Evolutionary conservation across 805 yeast species (phyloP), one percentile per base, ranked within the genome.

Genomic region (Debaryomyces prosopidis): DNA sequence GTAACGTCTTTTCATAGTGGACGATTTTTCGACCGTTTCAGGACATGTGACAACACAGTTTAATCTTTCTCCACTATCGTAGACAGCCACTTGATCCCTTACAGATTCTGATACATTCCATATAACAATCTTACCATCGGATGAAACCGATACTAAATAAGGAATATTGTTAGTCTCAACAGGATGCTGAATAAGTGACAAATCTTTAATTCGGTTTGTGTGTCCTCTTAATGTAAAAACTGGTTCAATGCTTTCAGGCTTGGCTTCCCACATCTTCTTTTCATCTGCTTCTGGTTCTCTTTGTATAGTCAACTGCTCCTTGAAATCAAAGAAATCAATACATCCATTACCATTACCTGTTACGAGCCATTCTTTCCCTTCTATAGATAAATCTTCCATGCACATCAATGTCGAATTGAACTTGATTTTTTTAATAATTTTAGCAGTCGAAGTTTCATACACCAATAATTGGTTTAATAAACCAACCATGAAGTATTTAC

Each of bases 41-140:
- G 85, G 81, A 42, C 87, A 81, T 2, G 87, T 77, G 11, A 85
- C 78, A 17, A 90, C 83, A 68, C 97, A 92, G 63, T 89, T 92
- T 50, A 94, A 76, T 58, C 99, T 77, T 67, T 94, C 98, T 10
- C 95, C 96, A 16, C 92, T 79, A 51, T 85, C 89, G 62, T 90
- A 92, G 3, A 89, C 94, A 0, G 97, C 97, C 18, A 90, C 78
- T 63, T 90, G 96, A 57, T 88, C 95, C 55, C 77, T 76, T 2
- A 70, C 57, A 1, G 68, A 61, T 60, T 85, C 68, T 2, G 53
- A 36, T 15, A 73, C 52, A 60, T 91, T 86, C 97, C 97, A 92
- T 2, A 92, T 87, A 6, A 94, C 96, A 42, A 92, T 85, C 57
- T 81, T 87, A 19, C 98, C 98, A 65, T 92, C 98, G 0, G 97